Evolutionary conservation across 306 rosid species (phyloP).

Genomic region (Ormosia emarginata): DNA sequence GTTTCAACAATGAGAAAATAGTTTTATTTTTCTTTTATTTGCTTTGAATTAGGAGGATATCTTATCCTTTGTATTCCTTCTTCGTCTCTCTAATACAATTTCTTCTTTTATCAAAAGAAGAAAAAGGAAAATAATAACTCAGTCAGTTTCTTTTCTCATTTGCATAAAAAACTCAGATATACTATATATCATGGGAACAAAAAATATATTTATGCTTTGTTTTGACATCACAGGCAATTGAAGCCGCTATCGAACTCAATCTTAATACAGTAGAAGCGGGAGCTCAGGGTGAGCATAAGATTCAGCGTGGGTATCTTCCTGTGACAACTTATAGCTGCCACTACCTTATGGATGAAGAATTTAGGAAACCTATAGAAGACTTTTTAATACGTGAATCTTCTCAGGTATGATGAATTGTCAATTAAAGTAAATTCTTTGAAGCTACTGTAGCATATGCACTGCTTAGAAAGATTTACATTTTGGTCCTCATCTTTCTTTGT

Average conservation of each 20-base stretch:
- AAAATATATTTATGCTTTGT: conserved; percentile 5
- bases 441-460: not conserved
- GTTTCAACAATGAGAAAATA: not conserved
- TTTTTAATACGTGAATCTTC: conserved; percentile 74
- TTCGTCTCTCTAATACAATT: not conserved
- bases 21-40: not conserved
- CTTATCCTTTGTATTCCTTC: not conserved
- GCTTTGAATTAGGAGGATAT: not conserved
- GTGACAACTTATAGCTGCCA: conserved; percentile 89
- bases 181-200: not conserved
- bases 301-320: conserved; percentile 91
- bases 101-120: not conserved
- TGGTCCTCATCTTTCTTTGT: not conserved
- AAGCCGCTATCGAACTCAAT: conserved; percentile 90
- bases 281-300: conserved; percentile 99
- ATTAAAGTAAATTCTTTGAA: not conserved
- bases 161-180: not conserved
- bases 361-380: conserved; percentile 62
- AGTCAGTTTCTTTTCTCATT: not conserved
- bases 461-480: not conserved
- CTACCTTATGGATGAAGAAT: conserved; percentile 63
- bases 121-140: not conserved
- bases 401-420: conserved; percentile 54
- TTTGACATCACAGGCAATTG: conserved; percentile 67
- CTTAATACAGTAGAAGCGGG: conserved; percentile 91